These are phyloP conservation scores for Physcia stellaris DNA, from an alignment of 495 filamentous ascomycete genomes.

Conservation along the genomic window DNA sequence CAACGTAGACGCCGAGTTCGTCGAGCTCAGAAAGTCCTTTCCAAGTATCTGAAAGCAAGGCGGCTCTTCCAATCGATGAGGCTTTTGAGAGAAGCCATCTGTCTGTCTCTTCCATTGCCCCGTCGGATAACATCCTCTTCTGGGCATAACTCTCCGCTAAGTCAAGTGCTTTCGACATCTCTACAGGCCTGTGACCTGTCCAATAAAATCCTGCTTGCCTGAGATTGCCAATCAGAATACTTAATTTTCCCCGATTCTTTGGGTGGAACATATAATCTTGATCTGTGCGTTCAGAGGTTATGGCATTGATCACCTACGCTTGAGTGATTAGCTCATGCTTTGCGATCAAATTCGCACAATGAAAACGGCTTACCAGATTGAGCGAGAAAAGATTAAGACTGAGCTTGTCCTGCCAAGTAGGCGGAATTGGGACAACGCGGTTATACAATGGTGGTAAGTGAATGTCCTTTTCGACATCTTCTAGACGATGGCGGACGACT, in stretches of 20 bases:
- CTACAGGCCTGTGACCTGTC: constrained; percentile 52
- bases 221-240: constrained; percentile 60
- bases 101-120: constrained; percentile 40
- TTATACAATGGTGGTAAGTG: constrained; percentile 57
- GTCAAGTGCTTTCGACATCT: constrained; percentile 48
- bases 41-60: constrained; percentile 47
- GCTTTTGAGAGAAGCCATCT: constrained; percentile 43
- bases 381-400: constrained; percentile 76
- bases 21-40: constrained; percentile 49
- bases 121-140: constrained; percentile 9
- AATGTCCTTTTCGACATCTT: constrained; percentile 52
- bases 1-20: constrained; percentile 63
- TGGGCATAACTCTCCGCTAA: constrained; percentile 52
- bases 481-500: constrained; percentile 64
- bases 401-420: constrained; percentile 70
- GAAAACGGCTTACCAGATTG: constrained; percentile 57
- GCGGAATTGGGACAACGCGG: constrained; percentile 58
- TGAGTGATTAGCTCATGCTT: too few relatives aligned
- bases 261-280: constrained; percentile 81
- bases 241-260: constrained; percentile 48
- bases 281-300: constrained; percentile 76
- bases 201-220: constrained; percentile 85
- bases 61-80: constrained; percentile 45
- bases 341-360: too few relatives aligned
- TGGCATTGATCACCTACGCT: too few relatives aligned